Evolutionary conservation across 75 land plant genomes (phyloP).

Genomic region (Cunninghamia lanceolata): DNA sequence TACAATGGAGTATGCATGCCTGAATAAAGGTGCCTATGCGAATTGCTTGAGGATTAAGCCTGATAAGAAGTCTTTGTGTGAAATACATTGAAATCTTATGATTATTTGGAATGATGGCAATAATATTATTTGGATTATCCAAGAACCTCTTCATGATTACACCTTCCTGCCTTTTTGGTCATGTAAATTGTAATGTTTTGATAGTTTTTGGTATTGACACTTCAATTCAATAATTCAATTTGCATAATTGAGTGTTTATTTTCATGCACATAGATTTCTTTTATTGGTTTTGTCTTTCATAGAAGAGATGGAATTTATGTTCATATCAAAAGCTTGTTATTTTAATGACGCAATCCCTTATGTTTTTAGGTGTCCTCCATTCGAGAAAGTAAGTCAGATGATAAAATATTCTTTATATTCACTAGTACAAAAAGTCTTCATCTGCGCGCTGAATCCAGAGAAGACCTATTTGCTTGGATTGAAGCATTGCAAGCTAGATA

Average conservation of each 20-base stretch:
- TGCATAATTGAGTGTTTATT: neutral
- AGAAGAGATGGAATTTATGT: neutral
- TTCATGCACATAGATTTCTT: neutral
- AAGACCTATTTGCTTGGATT: constrained; percentile 73
- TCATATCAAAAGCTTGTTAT: neutral
- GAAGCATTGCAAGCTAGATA: constrained; percentile 82
- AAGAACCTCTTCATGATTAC: too few species aligned
- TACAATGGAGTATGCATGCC: too few species aligned
- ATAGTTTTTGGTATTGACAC: neutral
- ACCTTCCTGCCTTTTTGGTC: neutral
- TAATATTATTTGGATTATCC: neutral
- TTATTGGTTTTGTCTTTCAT: neutral
- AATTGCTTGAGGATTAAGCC: neutral
- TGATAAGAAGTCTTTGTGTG: neutral
- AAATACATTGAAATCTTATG: neutral
- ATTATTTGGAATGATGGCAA: neutral
- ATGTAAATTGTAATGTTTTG: neutral
- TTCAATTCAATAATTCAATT: neutral
- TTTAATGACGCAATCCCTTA: neutral
- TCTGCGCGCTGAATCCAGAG: constrained; percentile 69
- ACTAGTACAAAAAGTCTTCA: constrained; percentile 94
- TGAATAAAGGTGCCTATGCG: neutral
- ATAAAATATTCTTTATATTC: constrained; percentile 79
- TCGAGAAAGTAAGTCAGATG: too few species aligned
- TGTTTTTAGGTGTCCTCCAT: too few species aligned